Base-by-base conservation (phyloP, 331 rosid genomes). In the Quercus lobata region DNA sequence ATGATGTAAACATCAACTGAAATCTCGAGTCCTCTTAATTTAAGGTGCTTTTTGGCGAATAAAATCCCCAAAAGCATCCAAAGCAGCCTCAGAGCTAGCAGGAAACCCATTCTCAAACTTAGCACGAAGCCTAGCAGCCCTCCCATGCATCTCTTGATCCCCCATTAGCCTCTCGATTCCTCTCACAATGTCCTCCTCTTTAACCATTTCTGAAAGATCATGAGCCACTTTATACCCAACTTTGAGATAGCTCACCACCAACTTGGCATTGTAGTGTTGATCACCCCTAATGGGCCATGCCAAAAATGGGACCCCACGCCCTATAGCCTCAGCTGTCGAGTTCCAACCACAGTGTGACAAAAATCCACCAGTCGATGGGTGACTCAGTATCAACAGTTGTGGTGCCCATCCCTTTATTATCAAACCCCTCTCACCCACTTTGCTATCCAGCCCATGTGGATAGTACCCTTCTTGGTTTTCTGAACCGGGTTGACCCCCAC, bases 261-360 rank as follows among this genome's bases (percentile, higher is more conserved):
- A 44, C 63, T 82, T 88, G 11, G 91, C 96, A 69, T 92, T 73
- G 14, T 57, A 8, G 75, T 78, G 14, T 69, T 92, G 96, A 54
- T 92, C 97, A 12, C 97, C 97, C 55, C 92, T 77, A 0, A 90
- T 84, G 8, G 96, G 96, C 96, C 96, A 92, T 2, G 56, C 93
- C 80, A 92, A 41, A 6, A 89, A 21, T 12, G 97, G 97, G 7
- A 92, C 77, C 70, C 92, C 96, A 7, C 86, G 86, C 55, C 85
- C 96, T 0, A 92, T 66, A 32, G 91, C 92, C 58, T 92, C 96
- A 72, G 86, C 73, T 0, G 97, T 91, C 0, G 97, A 92, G 71
- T 92, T 92, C 97, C 97, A 92, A 11, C 96, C 97, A 61, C 96
- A 92, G 1, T 92, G 97, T 0, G 97, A 86, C 3, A 92, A 68